These are phyloP conservation scores for Prunus mira DNA, from an alignment of 306 rosid species.

Conservation along the genomic window DNA sequence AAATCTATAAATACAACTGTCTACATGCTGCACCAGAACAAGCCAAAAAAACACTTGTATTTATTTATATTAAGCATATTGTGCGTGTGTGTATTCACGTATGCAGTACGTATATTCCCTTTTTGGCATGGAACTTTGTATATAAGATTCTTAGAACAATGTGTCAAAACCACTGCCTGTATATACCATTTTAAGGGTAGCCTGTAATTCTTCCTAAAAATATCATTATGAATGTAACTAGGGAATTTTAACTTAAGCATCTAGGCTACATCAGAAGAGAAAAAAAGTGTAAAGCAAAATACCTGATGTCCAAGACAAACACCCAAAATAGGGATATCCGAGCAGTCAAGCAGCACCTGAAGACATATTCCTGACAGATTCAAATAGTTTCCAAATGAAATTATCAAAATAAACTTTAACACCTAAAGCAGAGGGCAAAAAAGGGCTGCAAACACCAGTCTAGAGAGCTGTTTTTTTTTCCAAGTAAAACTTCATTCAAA, in stretches of 20 bases:
- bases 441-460: not conserved
- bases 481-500: not conserved
- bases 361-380: conserved; percentile 80
- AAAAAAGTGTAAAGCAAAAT: conserved; percentile 18
- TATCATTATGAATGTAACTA: not conserved
- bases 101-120: not conserved
- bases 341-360: conserved; percentile 68
- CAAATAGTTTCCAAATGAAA: conserved; percentile 28
- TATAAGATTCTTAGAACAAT: not conserved
- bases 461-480: not conserved
- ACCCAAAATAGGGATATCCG: conserved; percentile 88
- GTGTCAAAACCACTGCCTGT: not conserved
- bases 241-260: not conserved
- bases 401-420: conserved; percentile 1
- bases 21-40: not conserved
- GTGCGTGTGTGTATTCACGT: not conserved
- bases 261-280: not conserved
- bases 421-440: not conserved
- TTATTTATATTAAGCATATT: not conserved
- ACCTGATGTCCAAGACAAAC: conserved; percentile 99
- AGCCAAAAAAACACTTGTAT: not conserved
- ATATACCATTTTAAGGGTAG: not conserved
- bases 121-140: not conserved
- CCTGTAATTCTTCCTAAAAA: not conserved
- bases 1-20: not conserved